Percentiles rank a stretch among this genome's conserved stretches.
Conservation (phyloP, 768 basidiomycete species). For the Piloderma croceum region DNA sequence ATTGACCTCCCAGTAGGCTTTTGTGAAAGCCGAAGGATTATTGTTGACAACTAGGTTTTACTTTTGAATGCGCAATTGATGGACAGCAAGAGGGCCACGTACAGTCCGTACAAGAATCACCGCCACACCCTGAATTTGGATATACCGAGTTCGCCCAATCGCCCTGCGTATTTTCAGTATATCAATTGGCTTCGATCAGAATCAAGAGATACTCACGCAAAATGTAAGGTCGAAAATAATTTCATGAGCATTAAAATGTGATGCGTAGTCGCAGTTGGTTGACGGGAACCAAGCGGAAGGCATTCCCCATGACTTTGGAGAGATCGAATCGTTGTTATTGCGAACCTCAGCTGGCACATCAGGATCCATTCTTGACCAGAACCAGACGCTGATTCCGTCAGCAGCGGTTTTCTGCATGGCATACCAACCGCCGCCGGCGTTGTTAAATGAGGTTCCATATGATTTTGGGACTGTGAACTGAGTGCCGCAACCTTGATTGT, state of each 20-base stretch:
- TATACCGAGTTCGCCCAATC: constrained; percentile 49
- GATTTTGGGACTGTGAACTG: constrained; percentile 33
- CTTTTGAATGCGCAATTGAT: background rate
- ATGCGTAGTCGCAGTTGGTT: constrained; percentile 43
- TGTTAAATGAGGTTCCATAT: constrained; percentile 47
- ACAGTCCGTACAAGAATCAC: constrained; percentile 41
- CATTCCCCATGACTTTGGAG: constrained; percentile 33
- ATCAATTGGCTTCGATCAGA: constrained; percentile 3
- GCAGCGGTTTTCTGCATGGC: constrained; percentile 39
- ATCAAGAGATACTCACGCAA: constrained; percentile 39
- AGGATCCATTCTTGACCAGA: constrained; percentile 45
- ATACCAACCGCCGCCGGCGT: constrained; percentile 54
- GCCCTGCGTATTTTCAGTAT: constrained; percentile 29
- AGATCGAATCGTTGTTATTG: constrained; percentile 12
- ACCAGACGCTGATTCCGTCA: constrained; percentile 55
- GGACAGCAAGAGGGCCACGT: constrained; percentile 18
- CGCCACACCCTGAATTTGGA: constrained; percentile 35
- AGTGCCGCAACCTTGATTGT: constrained; percentile 61
- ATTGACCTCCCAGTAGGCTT: constrained; percentile 70
- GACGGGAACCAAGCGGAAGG: constrained; percentile 48
- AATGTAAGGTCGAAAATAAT: constrained; percentile 59
- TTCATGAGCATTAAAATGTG: constrained; percentile 47
- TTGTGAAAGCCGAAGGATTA: constrained; percentile 49
- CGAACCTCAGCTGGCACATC: constrained; percentile 40
- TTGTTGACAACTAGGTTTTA: constrained; percentile 46